Base-by-base conservation (phyloP, 176 grass and related monocot genomes). In the Oryza punctata region DNA sequence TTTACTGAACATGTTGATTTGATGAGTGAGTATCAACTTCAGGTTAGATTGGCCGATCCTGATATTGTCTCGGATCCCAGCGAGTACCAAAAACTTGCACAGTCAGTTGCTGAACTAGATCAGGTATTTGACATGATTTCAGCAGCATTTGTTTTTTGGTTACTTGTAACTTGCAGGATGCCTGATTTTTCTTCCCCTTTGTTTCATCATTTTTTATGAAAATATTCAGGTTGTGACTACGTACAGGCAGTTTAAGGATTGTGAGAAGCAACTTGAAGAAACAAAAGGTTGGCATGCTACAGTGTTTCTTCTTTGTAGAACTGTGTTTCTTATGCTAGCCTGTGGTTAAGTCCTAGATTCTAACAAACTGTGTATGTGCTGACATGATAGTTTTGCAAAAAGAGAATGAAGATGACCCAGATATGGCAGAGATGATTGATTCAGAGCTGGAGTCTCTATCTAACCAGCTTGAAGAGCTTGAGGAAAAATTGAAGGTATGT, bases 1-100 rank as follows among this genome's bases (percentile, higher is more conserved):
- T 61, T 69, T 77, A 69, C 27, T 54, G 76, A 84, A 46, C 14
- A 7, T 0, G 30, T 4, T n/a, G 69, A 28, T 70, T 65, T 90
- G 19, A 81, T 83, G 19, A 5, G 28, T 13, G 35, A 75, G 13
- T 74, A 27, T 86, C 57, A 80, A 40, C 46, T 85, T 84, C 88
- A 98, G 95, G 85, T 93, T 86, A 95, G 92, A 88, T 85, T 98
- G 85, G 95, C 89, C 41, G 95, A 98, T 85, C 95, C 95, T 87
- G 95, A 91, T 80, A 78, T 95, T 63, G 82, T 90, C 27, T 95
- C 95, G 29, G 90, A 98, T 91, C 95, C 86, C 52, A 93, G 81
- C 1, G 92, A 93, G 66, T 98, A 98, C 82, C 95, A 98, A 87
- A 98, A 93, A 85, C 87, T 95, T 54, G 92, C 95, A 24, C 95